Evolutionary conservation across 768 basidiomycete species (phyloP).

Genomic region (Boletus subcaerulescens): DNA sequence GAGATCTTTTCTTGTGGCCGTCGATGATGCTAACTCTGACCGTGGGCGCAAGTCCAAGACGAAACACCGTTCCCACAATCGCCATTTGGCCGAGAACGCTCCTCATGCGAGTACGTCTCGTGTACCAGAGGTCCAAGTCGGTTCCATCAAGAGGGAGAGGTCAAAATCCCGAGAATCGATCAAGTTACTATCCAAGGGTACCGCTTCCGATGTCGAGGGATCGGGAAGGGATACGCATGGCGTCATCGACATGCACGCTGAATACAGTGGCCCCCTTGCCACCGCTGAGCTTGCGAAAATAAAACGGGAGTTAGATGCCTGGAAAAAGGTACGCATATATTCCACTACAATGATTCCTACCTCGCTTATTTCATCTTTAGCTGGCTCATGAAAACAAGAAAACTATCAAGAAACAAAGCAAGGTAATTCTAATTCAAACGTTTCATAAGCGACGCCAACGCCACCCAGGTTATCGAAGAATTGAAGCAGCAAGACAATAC

Average conservation of each 20-base stretch:
- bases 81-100: conserved; percentile 20
- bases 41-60: conserved; percentile 32
- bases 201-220: conserved; percentile 28
- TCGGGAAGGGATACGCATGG: conserved; percentile 22
- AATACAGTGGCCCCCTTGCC: conserved; percentile 37
- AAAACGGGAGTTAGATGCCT: conserved; percentile 53
- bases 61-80: conserved; percentile 27
- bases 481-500: conserved; percentile 41
- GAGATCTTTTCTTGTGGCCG: conserved; percentile 27
- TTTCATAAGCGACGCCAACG: conserved; percentile 1
- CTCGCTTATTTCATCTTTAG: conserved; percentile 19
- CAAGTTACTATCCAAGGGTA: conserved; percentile 20
- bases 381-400: conserved; percentile 47
- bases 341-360: not conserved
- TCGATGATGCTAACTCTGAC: conserved; percentile 27
- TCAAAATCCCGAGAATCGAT: conserved; percentile 37
- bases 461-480: conserved; percentile 50
- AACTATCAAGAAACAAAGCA: conserved; percentile 50
- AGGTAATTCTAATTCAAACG: conserved; percentile 37
- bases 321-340: conserved; percentile 42
- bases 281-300: conserved; percentile 51
- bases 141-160: conserved; percentile 27
- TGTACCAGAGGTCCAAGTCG: not conserved
- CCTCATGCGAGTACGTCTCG: conserved; percentile 9
- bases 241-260: conserved; percentile 14